Percentiles rank a stretch among this genome's conserved stretches.
These are phyloP conservation scores for Chalara sp. DNA, from an alignment of 2,329 filamentous ascomycete species.

Conservation along the genomic window DNA sequence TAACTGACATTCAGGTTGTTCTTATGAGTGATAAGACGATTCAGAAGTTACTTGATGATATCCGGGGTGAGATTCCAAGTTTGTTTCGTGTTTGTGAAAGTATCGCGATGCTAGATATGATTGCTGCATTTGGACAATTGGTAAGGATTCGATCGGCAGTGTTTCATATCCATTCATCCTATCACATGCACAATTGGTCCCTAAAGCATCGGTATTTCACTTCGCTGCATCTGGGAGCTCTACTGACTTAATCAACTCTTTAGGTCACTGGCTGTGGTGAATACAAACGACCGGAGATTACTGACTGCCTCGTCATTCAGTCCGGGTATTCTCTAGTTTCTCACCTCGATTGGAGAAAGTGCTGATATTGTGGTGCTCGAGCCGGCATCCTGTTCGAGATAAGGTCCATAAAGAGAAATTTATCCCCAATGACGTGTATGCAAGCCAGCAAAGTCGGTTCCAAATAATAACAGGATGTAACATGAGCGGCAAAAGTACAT, in stretches of 20 bases:
- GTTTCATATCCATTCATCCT: too few species aligned
- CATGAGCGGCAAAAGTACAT: conserved; percentile 97
- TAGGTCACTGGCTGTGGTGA: conserved; percentile 32
- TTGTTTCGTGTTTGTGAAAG: conserved; percentile 84
- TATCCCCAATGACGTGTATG: conserved; percentile 86
- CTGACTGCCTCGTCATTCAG: conserved; percentile 57
- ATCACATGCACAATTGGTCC: too few species aligned
- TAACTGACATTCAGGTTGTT: conserved; percentile 40
- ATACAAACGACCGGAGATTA: conserved; percentile 58
- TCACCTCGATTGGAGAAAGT: not conserved
- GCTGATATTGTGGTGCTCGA: not conserved
- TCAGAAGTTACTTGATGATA: conserved; percentile 61
- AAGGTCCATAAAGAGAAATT: conserved; percentile 62
- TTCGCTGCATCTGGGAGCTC: not conserved
- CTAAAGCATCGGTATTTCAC: not conserved
- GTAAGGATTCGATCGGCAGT: too few species aligned
- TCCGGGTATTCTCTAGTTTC: conserved; percentile 55
- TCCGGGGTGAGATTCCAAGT: conserved; percentile 63
- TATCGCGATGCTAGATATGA: conserved; percentile 81
- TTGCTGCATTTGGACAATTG: conserved; percentile 55
- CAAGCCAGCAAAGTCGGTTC: conserved; percentile 72
- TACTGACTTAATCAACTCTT: not conserved
- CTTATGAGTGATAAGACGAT: conserved; percentile 75
- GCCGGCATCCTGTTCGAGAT: conserved; percentile 41
- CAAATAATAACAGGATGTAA: conserved; percentile 95